Conservation (phyloP, 148 eudicot species). For the Spergularia marina region DNA sequence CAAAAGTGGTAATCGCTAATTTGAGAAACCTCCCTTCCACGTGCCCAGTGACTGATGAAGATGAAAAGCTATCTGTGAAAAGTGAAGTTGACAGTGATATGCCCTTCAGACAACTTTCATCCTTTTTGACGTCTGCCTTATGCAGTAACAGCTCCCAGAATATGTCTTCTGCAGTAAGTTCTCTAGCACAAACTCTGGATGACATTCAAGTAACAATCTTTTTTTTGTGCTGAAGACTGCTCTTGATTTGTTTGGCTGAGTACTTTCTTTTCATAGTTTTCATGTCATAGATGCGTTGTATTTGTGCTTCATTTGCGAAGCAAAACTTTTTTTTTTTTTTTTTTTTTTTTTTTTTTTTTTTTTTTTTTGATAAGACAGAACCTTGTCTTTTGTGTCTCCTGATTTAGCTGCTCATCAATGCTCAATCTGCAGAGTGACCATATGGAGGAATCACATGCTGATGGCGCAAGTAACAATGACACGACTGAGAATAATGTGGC, state of each 20-base stretch:
- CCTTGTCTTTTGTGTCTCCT: neutral
- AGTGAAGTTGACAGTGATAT: constrained; percentile 39
- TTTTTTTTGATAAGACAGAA: too few species aligned
- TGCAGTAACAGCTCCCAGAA: constrained; percentile 35
- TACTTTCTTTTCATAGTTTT: neutral
- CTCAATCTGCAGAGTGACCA: constrained; percentile 38
- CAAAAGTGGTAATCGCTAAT: constrained; percentile 87
- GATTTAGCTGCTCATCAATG: constrained; percentile 21
- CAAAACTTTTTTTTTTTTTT: neutral
- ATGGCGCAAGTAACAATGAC: constrained; percentile 28
- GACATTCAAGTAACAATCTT: constrained; percentile 49
- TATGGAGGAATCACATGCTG: constrained; percentile 36
- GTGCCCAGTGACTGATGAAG: constrained; percentile 51
- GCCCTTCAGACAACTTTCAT: constrained; percentile 53
- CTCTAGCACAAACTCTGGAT: constrained; percentile 32
- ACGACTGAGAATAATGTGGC: constrained; percentile 32
- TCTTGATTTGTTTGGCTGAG: neutral
- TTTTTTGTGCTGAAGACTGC: neutral
- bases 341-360: constrained; percentile 3
- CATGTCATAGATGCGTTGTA: neutral
- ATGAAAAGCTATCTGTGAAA: constrained; percentile 36
- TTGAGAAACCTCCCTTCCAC: constrained; percentile 67
- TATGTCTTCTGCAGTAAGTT: constrained; percentile 36
- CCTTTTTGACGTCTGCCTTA: constrained; percentile 50
- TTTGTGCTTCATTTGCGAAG: neutral